Conservation (phyloP, 208 protist species). For the Leishmania martiniquensis region DNA sequence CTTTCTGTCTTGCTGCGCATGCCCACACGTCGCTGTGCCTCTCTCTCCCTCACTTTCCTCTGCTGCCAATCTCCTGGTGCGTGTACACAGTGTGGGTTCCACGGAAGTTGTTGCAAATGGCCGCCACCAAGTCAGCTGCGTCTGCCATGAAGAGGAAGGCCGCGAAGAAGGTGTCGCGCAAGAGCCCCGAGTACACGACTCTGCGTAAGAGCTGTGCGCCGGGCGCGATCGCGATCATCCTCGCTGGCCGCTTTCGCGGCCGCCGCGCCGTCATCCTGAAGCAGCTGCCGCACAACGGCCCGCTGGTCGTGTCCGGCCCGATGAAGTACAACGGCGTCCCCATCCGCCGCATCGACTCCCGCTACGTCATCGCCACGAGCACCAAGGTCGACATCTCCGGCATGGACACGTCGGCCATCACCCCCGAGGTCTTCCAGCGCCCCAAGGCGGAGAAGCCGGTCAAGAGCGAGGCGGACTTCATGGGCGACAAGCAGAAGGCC, state of each 20-base stretch:
- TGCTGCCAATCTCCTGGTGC: not conserved
- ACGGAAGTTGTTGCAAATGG: conserved; percentile 21
- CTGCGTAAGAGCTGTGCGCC: conserved; percentile 56
- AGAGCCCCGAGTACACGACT: conserved; percentile 52
- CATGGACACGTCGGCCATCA: conserved; percentile 84
- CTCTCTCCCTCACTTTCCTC: not conserved
- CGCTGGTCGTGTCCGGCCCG: conserved; percentile 96
- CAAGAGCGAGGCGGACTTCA: conserved; percentile 87
- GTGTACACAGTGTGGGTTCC: conserved; percentile 18
- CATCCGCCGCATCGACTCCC: conserved; percentile 97
- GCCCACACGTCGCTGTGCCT: not conserved
- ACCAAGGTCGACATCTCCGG: conserved; percentile 96
- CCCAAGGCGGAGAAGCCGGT: conserved; percentile 73
- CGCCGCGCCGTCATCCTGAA: conserved; percentile 98
- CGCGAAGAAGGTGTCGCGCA: conserved; percentile 59
- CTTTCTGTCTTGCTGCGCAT: not conserved
- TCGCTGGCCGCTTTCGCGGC: conserved; percentile 97
- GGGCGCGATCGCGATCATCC: conserved; percentile 72
- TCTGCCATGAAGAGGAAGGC: conserved; percentile 79
- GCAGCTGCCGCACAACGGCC: conserved; percentile 94
- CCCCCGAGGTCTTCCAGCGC: conserved; percentile 66
- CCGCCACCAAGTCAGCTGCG: conserved; percentile 13
- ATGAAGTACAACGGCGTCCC: conserved; percentile 98
- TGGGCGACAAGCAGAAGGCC: conserved; percentile 83
- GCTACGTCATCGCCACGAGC: conserved; percentile 98